Percentiles rank a stretch among this genome's conserved stretches.
These are phyloP conservation scores for Petunia secreta DNA, from an alignment of 257 asterid genomes.

Conservation along the genomic window DNA sequence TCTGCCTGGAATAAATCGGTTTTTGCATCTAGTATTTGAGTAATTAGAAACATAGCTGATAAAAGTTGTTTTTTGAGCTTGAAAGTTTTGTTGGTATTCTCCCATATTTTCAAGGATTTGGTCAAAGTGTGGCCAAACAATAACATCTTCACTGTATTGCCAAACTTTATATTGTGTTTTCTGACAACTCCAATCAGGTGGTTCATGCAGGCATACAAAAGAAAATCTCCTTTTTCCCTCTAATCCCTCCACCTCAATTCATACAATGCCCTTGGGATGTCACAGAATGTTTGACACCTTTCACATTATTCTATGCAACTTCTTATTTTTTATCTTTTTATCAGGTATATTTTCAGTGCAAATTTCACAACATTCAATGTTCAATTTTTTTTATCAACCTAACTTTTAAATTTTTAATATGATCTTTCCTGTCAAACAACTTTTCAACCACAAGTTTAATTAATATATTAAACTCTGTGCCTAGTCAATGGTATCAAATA, in stretches of 20 bases:
- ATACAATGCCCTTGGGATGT: background rate
- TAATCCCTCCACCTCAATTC: background rate
- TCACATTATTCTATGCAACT: background rate
- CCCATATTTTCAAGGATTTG: background rate
- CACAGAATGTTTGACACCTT: background rate
- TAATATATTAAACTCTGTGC: constrained; percentile 8
- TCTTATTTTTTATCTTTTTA: no score
- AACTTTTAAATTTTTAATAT: background rate
- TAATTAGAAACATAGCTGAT: constrained; percentile 4
- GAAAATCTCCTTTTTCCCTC: constrained; percentile 15
- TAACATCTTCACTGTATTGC: background rate
- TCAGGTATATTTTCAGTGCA: no score
- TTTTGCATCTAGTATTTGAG: background rate
- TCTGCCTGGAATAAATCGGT: background rate
- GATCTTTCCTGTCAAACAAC: background rate
- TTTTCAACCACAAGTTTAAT: constrained; percentile 19
- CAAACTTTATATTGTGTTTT: constrained; percentile 2
- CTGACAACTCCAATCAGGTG: constrained; percentile 20
- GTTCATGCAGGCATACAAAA: constrained; percentile 11
- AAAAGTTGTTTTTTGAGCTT: background rate
- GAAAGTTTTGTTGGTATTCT: background rate
- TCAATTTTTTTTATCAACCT: constrained; percentile 10
- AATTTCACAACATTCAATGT: background rate
- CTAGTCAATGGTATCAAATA: background rate
- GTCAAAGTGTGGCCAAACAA: constrained; percentile 18